phyloP scores from a whole-genome alignment of 2,329 filamentous ascomycete species.

The Orbilia ellipsospora region DNA sequence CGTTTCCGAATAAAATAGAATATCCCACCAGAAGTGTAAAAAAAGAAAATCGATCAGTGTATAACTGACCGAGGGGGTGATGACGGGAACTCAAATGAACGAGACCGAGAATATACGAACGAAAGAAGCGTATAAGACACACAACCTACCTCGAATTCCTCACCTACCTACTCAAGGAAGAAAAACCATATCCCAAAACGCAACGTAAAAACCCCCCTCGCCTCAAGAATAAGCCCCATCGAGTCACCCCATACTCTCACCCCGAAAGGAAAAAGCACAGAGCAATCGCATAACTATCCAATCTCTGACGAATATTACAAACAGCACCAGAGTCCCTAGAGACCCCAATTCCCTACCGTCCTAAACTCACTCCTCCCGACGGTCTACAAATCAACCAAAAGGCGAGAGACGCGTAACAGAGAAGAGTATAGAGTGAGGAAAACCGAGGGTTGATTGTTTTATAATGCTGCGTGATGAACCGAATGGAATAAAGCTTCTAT shows the following conservation, averaged over 20 bases:
- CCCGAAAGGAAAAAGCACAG: slow-evolving; percentile 60
- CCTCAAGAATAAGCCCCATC: slow-evolving; percentile 99
- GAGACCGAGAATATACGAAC: slow-evolving; percentile 67
- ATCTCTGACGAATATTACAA: slow-evolving; percentile 80
- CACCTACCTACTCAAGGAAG: neutral
- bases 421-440: slow-evolving; percentile 58
- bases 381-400: slow-evolving; percentile 59
- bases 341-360: slow-evolving; percentile 59
- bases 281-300: slow-evolving; percentile 99
- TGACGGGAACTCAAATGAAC: slow-evolving; percentile 54
- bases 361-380: slow-evolving; percentile 55
- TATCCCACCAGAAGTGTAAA: slow-evolving; percentile 58
- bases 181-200: slow-evolving; percentile 8
- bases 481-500: slow-evolving; percentile 83
- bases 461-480: slow-evolving; percentile 78
- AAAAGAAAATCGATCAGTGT: slow-evolving; percentile 8
- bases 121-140: neutral
- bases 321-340: slow-evolving; percentile 59
- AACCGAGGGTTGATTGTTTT: slow-evolving; percentile 65
- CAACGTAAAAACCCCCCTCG: slow-evolving; percentile 72
- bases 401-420: slow-evolving; percentile 57
- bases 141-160: slow-evolving; percentile 9
- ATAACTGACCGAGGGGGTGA: slow-evolving; percentile 61
- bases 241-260: slow-evolving; percentile 78
- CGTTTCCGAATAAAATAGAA: slow-evolving; percentile 63